Base-by-base conservation (phyloP, 768 basidiomycete species). In the Tricholomella constricta region DNA sequence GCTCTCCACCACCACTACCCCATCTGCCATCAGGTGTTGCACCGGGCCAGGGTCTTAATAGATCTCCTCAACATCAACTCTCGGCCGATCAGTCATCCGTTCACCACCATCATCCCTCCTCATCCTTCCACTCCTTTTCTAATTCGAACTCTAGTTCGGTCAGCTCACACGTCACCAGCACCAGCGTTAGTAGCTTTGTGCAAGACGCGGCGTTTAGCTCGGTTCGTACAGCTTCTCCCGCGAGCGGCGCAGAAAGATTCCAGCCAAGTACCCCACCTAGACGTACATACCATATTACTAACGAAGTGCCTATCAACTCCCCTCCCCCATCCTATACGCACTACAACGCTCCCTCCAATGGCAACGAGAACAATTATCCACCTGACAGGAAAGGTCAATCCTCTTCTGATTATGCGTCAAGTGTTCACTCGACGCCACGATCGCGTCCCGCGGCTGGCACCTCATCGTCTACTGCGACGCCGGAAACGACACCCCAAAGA, bases 321-420 rank as follows among this genome's bases (percentile, higher is more conserved):
- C 78, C 79, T 6, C 81, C 80, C 0, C 79, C 81, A 3, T 78
- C 81, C 2, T 81, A 81, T 37, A 63, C 58, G 34, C 42, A 48
- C 43, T 42, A 49, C 54, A 34, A 47, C 35, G 32, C 43, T 19
- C 25, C 74, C 68, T 0, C 59, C 11, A 42, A 47, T 38, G 29
- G 36, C 17, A 38, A 38, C 26, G 43, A 19, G 37, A 54, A 42
- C 17, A 32, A 22, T 32, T 52, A 53, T 19, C 47, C 51, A 5
- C 20, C 9, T 31, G 58, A 59, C 20, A 49, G 32, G 32, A 56
- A 59, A 37, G 29, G 45, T 6, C 43, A 19, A 19, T 42, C 43
- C 19, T 12, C 44, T 6, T 50, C 29, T 37, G 43, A 48, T 37
- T 9, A 40, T 22, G 45, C 49, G 31, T 25, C 41, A n/a, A 44